These are phyloP conservation scores for Chlorella sp. DNA, from an alignment of 139 green algal species.

Conservation along the genomic window DNA sequence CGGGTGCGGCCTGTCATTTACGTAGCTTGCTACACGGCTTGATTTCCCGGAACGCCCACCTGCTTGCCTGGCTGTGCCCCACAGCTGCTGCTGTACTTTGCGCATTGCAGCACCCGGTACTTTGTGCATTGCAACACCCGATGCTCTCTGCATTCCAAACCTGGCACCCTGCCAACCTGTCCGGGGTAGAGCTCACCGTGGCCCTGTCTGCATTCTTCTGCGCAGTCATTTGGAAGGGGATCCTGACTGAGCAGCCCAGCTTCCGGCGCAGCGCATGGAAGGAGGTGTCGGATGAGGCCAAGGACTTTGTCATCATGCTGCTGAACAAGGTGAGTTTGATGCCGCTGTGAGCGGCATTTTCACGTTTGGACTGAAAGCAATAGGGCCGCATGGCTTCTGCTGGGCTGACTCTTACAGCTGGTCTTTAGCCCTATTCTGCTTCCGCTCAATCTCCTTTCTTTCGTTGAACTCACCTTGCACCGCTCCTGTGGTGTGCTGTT, in stretches of 20 bases:
- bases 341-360: not conserved
- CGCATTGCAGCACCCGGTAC: not conserved
- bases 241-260: conserved; percentile 41
- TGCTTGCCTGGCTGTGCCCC: too few relatives aligned
- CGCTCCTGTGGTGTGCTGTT: not conserved
- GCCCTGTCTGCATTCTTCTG: too few relatives aligned
- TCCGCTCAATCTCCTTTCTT: not conserved
- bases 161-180: too few relatives aligned
- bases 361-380: not conserved
- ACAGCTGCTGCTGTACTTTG: too few relatives aligned
- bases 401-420: not conserved
- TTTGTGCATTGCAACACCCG: not conserved
- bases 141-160: too few relatives aligned
- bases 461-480: not conserved
- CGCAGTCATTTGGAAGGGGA: conserved; percentile 38
- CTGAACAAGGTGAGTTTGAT: conserved; percentile 73
- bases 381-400: not conserved
- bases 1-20: too few relatives aligned
- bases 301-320: conserved; percentile 86
- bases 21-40: too few relatives aligned
- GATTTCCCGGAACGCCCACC: too few relatives aligned
- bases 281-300: conserved; percentile 76
- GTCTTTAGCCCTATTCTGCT: not conserved
- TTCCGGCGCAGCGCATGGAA: conserved; percentile 64
- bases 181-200: too few relatives aligned